Conservation (phyloP, 2,329 filamentous ascomycete genomes). For the Emergomyces orientalis region DNA sequence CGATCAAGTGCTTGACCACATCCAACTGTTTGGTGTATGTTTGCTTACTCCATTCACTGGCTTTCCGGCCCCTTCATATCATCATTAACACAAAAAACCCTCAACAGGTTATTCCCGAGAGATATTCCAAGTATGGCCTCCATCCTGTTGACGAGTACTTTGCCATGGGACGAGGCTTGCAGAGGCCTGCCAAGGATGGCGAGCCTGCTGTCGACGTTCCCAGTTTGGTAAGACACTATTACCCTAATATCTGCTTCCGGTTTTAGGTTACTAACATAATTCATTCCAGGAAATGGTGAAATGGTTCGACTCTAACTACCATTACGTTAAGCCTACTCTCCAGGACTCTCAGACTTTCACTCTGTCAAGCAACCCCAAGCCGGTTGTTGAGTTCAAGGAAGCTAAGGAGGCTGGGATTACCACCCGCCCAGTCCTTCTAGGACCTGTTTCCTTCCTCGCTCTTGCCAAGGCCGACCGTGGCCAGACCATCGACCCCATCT, state of each 20-base stretch:
- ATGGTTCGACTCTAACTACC: conserved; percentile 99
- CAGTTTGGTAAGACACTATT: conserved; percentile 49
- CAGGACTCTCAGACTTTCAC: conserved; percentile 96
- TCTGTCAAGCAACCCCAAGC: conserved; percentile 80
- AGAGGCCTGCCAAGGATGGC: conserved; percentile 58
- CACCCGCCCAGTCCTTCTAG: conserved; percentile 90
- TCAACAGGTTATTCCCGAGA: conserved; percentile 71
- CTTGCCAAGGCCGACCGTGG: conserved; percentile 97
- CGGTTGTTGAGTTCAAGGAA: conserved; percentile 87
- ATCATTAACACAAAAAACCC: background rate
- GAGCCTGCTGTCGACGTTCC: conserved; percentile 67
- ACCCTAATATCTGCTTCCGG: conserved; percentile 6
- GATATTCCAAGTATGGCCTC: conserved; percentile 85
- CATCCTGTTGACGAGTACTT: conserved; percentile 94
- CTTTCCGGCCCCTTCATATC: background rate
- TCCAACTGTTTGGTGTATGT: conserved; percentile 91
- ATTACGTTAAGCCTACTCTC: conserved; percentile 98
- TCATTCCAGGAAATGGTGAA: conserved; percentile 82
- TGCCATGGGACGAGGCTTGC: conserved; percentile 97
- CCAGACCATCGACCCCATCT: conserved; percentile 86
- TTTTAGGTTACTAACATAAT: conserved; percentile 21
- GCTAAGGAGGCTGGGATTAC: conserved; percentile 91
- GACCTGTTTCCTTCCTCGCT: conserved; percentile 93
- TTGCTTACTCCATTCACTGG: background rate
- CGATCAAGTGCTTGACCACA: conserved; percentile 95